A percentile compares a stretch with the other conserved stretches of the same genome.
Conservation (phyloP, 768 basidiomycete species). For the Suillus clintonianus region DNA sequence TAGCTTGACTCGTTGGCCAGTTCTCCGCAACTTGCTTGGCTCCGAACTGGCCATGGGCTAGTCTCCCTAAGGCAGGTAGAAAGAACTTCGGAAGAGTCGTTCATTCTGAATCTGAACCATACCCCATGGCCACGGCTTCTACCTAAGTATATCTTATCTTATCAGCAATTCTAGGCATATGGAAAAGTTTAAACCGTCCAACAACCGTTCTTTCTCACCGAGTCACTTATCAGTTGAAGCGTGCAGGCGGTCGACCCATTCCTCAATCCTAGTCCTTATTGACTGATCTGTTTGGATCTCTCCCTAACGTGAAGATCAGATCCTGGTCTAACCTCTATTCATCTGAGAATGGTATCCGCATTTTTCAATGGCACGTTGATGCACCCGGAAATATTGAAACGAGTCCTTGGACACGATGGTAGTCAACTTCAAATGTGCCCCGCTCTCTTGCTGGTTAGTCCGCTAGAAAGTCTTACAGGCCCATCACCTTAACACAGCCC, state of each 20-base stretch:
- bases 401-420: conserved; percentile 74
- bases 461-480: not conserved
- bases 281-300: not conserved
- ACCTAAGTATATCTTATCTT: not conserved
- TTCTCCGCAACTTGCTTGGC: not conserved
- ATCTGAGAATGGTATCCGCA: conserved; percentile 40
- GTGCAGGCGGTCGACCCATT: not conserved
- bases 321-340: not conserved
- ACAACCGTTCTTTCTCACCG: not conserved
- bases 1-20: no score
- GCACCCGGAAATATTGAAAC: conserved; percentile 79
- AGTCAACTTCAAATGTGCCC: conserved; percentile 65
- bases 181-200: not conserved
- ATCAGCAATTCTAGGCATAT: not conserved
- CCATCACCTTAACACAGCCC: not conserved
- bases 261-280: not conserved
- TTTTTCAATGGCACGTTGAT: conserved; percentile 93
- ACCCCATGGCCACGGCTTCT: not conserved
- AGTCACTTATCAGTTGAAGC: conserved; percentile 1
- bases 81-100: not conserved
- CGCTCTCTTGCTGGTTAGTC: conserved; percentile 69
- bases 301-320: not conserved
- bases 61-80: not conserved
- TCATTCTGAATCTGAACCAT: no score
- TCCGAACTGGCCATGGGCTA: not conserved